Evolutionary conservation across 257 asterid genomes (phyloP), one percentile per base, ranked within the genome.

Genomic region (Solanum chilense): DNA sequence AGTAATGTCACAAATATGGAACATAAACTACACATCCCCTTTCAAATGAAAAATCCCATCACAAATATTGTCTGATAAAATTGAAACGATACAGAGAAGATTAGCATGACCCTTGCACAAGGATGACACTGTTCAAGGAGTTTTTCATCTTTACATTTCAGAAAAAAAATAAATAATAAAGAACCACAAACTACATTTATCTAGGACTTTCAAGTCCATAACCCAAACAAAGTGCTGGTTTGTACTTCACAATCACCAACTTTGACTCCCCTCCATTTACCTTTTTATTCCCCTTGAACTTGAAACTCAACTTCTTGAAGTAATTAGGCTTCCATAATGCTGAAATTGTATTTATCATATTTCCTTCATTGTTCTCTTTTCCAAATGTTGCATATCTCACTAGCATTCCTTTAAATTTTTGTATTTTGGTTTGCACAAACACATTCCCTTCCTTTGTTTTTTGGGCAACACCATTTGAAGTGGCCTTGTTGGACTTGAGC

Each of bases 361-460:
- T 93, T 70, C 39, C 87, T n/a, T 84, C 92, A 42, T 83, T 83
- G 21, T 83, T 88, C 60, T 86, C 91, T 70, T 87, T 91, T 70
- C 96, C 89, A 81, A 93, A 92, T 5, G 95, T 91, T 21, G 95
- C 91, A 87, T 91, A 93, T 89, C 82, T 93, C 70, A 86, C 81
- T 29, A 94, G 41, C 29, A 93, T 80, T 25, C 93, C 96, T 82
- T 91, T 94, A 3, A 95, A 84, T 87, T 88, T 93, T 87, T 89
- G 87, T 45, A 90, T 88, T 89, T 87, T 90, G 42, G 90, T 92
- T 52, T 83, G 91, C 78, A 62, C 87, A 13, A 7, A 81, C 11
- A 5, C 86, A 16, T 77, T 69, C 89, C 45, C 85, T 85, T 68
- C 81, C 9, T 14, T 42, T 42, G 60, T 42, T 12, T 31, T 69